Evolutionary conservation across 2,329 filamentous ascomycete species (phyloP).

Genomic region (Pyrenophora seminiperda): DNA sequence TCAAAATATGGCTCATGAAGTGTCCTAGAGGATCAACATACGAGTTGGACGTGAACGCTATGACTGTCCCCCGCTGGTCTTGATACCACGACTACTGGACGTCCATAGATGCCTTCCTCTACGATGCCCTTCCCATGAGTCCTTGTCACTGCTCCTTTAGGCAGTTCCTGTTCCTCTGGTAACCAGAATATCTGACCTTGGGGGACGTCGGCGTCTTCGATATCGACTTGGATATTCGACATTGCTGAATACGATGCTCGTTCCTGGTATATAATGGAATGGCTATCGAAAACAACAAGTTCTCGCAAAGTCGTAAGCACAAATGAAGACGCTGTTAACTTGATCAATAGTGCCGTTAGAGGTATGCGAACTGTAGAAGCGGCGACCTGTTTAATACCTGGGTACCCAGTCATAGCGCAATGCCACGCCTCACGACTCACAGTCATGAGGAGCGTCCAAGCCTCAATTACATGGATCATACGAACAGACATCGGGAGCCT

Average conservation of each 20-base stretch:
- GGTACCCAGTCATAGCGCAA: not conserved
- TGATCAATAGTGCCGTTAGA: not conserved
- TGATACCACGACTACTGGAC: slow-evolving; percentile 43
- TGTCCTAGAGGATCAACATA: slow-evolving; percentile 18
- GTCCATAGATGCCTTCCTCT: slow-evolving; percentile 43
- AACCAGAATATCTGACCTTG: slow-evolving; percentile 42
- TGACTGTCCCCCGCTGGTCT: slow-evolving; percentile 33
- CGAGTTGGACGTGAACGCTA: slow-evolving; percentile 44
- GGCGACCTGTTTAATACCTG: not conserved
- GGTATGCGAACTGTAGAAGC: not conserved
- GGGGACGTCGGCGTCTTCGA: slow-evolving; percentile 23
- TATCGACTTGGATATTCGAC: slow-evolving; percentile 19
- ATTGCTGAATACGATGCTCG: slow-evolving; percentile 8
- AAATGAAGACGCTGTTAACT: not conserved
- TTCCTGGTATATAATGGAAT: slow-evolving; percentile 7
- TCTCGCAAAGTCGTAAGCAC: not conserved
- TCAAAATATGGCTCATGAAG: slow-evolving; percentile 14
- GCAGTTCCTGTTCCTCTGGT: slow-evolving; percentile 35
- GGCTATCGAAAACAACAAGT: not conserved
- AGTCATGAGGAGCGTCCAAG: not conserved
- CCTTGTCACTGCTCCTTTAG: slow-evolving; percentile 32
- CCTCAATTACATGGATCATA: slow-evolving; percentile 2
- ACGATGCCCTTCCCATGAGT: slow-evolving; percentile 39
- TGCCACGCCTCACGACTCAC: not conserved
- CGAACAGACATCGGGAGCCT: not conserved